Evolutionary conservation across 768 basidiomycete genomes (phyloP).

Genomic region (Mycena filopes): DNA sequence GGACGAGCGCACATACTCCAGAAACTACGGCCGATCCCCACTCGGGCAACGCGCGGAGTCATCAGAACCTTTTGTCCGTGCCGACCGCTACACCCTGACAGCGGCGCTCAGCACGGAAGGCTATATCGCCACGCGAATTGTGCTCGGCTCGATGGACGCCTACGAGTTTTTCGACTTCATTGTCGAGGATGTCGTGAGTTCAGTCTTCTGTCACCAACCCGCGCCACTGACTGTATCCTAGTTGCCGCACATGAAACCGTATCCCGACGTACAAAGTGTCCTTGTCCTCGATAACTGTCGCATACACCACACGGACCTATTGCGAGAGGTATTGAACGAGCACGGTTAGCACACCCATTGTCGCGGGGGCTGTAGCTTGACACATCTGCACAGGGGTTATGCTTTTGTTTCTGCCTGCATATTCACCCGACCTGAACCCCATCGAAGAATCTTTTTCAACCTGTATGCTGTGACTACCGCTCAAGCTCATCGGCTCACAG

Average conservation of each 20-base stretch:
- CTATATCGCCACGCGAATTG: background rate
- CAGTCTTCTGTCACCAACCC: too few species aligned
- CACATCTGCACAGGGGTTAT: too few species aligned
- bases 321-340: background rate
- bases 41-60: background rate
- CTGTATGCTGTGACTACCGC: too few species aligned
- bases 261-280: background rate
- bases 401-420: too few species aligned
- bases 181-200: too few species aligned
- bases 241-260: background rate
- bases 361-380: too few species aligned
- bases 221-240: too few species aligned
- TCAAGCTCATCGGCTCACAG: too few species aligned
- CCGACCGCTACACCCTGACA: background rate
- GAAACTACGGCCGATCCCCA: background rate
- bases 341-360: too few species aligned
- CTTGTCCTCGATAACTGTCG: background rate
- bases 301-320: background rate
- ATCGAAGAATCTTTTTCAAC: too few species aligned
- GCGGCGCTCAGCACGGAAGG: background rate
- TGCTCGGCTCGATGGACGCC: background rate
- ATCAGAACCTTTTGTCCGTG: background rate
- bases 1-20: background rate
- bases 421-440: background rate
- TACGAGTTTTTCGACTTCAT: background rate